phyloP scores from a whole-genome alignment of 2,329 filamentous ascomycete species.

The Sodiomyces alkalinus region DNA sequence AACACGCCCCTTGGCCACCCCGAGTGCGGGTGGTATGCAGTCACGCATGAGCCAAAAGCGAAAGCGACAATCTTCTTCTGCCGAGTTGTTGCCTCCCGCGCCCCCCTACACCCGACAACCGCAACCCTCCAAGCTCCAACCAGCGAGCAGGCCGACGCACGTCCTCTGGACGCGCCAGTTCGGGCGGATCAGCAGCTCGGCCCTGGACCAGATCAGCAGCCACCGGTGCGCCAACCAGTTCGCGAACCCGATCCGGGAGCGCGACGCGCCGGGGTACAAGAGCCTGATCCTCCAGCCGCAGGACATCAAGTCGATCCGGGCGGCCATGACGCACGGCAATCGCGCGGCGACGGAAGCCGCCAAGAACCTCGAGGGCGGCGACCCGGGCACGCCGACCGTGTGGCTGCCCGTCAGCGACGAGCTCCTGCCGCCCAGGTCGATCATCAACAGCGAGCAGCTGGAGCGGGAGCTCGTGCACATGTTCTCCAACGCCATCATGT shows the following conservation, averaged over 20 bases:
- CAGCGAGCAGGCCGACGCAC: slow-evolving; percentile 42
- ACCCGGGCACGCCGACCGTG: slow-evolving; percentile 38
- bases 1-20: no score
- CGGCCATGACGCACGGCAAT: slow-evolving; percentile 59
- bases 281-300: slow-evolving; percentile 60
- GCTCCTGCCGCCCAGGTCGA: slow-evolving; percentile 69
- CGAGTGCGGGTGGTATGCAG: slow-evolving; percentile 20
- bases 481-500: slow-evolving; percentile 98
- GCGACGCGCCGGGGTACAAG: slow-evolving; percentile 61
- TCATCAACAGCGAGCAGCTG: slow-evolving; percentile 84
- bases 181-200: slow-evolving; percentile 54
- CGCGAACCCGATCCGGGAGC: slow-evolving; percentile 57
- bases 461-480: slow-evolving; percentile 91
- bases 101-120: no score
- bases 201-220: slow-evolving; percentile 61
- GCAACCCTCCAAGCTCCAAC: no score
- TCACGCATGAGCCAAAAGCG: slow-evolving; percentile 30
- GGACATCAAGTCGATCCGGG: slow-evolving; percentile 63
- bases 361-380: slow-evolving; percentile 43
- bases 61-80: slow-evolving; percentile 38
- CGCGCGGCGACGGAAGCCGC: slow-evolving; percentile 46
- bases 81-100: slow-evolving; percentile 26
- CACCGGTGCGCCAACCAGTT: slow-evolving; percentile 72
- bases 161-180: slow-evolving; percentile 66
- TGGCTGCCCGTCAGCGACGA: slow-evolving; percentile 60